Conservation (phyloP, 345 rosid species). For the Syzygium jambos region DNA sequence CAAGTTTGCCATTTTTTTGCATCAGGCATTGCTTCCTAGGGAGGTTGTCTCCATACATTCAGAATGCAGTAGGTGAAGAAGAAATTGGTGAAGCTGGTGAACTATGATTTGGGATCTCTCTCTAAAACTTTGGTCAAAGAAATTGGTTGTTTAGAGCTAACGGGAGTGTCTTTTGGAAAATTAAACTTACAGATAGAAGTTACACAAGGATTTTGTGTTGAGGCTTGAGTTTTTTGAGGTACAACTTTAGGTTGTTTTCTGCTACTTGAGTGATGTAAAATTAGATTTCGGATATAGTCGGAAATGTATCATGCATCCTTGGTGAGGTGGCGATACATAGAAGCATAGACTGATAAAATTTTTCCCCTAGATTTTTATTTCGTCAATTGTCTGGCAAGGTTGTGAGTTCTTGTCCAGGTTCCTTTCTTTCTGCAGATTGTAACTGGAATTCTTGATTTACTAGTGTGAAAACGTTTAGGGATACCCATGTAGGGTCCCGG, state of each 20-base stretch:
- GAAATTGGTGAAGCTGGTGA: constrained; percentile 39
- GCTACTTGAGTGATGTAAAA: constrained; percentile 64
- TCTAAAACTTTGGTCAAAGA: constrained; percentile 24
- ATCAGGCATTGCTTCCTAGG: constrained; percentile 64
- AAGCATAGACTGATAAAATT: constrained; percentile 21
- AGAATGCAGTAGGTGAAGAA: constrained; percentile 31
- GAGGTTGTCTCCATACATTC: constrained; percentile 14
- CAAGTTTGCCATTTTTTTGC: constrained; percentile 1
- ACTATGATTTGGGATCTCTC: constrained; percentile 32
- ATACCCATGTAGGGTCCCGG: constrained; percentile 34
- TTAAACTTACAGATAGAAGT: constrained; percentile 36
- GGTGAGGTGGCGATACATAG: constrained; percentile 58
- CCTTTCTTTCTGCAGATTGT: constrained; percentile 36
- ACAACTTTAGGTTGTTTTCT: constrained; percentile 21
- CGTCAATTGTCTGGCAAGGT: constrained; percentile 20
- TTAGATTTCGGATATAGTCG: constrained; percentile 52
- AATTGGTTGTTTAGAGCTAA: constrained; percentile 52
- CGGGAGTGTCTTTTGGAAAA: constrained; percentile 48
- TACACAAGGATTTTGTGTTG: constrained; percentile 44
- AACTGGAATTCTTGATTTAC: constrained; percentile 35
- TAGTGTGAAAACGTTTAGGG: constrained; percentile 31
- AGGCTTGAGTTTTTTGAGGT: constrained; percentile 51
- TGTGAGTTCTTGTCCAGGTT: constrained; percentile 38
- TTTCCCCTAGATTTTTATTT: constrained; percentile 1
- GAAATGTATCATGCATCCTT: constrained; percentile 70